Conservation (phyloP, 2,329 filamentous ascomycete genomes). For the Didymella pinodella region DNA sequence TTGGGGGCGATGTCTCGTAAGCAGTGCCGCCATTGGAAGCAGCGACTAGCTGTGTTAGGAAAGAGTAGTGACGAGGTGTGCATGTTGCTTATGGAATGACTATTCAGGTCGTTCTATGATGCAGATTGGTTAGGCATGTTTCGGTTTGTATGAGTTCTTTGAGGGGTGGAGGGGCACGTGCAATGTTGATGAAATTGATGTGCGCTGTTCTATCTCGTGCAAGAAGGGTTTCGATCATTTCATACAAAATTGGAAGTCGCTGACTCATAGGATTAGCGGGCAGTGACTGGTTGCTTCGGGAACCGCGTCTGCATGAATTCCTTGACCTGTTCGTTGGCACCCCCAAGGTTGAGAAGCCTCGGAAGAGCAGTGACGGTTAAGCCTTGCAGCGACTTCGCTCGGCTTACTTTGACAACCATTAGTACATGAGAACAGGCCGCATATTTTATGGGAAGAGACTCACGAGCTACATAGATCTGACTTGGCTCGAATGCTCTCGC, state of each 20-base stretch:
- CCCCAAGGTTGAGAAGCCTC: conserved; percentile 26
- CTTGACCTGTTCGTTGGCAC: conserved; percentile 46
- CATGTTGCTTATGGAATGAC: too few species aligned
- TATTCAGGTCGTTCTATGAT: too few species aligned
- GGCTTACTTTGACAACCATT: conserved; percentile 53
- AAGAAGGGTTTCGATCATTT: too few species aligned
- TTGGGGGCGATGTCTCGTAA: not conserved
- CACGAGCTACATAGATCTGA: conserved; percentile 68
- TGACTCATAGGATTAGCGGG: not conserved
- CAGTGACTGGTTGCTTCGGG: not conserved
- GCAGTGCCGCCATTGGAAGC: not conserved
- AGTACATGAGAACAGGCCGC: not conserved
- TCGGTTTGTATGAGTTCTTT: too few species aligned
- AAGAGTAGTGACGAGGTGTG: not conserved
- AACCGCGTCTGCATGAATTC: conserved; percentile 38
- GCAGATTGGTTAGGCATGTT: too few species aligned
- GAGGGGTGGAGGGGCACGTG: too few species aligned
- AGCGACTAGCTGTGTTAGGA: not conserved
- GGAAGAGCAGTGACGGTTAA: conserved; percentile 53
- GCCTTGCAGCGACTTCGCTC: conserved; percentile 62
- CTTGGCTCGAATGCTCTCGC: conserved; percentile 62
- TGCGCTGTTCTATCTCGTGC: too few species aligned
- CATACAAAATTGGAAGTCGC: too few species aligned
- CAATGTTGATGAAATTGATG: too few species aligned
- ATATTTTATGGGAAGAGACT: conserved; percentile 7